Conservation (phyloP, 306 rosid genomes). For the Styphnolobium japonicum region DNA sequence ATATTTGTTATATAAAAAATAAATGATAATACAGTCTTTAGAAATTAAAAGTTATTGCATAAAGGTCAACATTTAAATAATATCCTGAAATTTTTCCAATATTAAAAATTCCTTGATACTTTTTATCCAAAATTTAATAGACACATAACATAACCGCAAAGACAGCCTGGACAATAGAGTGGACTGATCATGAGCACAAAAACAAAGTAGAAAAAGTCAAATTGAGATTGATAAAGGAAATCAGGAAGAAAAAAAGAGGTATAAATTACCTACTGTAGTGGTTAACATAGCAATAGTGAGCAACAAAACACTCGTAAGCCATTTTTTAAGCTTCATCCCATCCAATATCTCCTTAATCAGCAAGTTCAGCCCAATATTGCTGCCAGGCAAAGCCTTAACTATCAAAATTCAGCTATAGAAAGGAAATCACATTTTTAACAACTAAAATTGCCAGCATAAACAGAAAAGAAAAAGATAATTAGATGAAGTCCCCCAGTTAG, state of each 20-base stretch:
- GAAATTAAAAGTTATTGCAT: background rate
- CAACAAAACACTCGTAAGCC: constrained; percentile 49
- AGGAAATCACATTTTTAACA: constrained; percentile 24
- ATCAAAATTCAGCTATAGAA: constrained; percentile 23
- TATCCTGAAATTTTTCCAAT: background rate
- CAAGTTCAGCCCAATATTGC: constrained; percentile 25
- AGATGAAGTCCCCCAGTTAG: background rate
- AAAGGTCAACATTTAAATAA: background rate
- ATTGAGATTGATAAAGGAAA: constrained; percentile 10
- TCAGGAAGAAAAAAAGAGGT: background rate
- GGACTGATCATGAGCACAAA: background rate
- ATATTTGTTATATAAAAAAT: background rate
- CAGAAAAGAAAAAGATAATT: background rate
- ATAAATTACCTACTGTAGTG: constrained; percentile 53
- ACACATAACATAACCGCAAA: background rate
- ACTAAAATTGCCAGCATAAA: background rate
- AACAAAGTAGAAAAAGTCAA: background rate
- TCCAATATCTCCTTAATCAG: constrained; percentile 31
- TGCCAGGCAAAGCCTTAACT: constrained; percentile 22
- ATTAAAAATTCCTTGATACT: background rate
- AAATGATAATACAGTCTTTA: background rate
- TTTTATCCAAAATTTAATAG: background rate
- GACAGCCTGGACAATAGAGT: background rate
- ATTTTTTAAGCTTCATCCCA: constrained; percentile 50
- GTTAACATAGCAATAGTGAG: constrained; percentile 50